Evolutionary conservation across 192 early-diverging fungal species (phyloP).

Genomic region (Coemansia sp.): DNA sequence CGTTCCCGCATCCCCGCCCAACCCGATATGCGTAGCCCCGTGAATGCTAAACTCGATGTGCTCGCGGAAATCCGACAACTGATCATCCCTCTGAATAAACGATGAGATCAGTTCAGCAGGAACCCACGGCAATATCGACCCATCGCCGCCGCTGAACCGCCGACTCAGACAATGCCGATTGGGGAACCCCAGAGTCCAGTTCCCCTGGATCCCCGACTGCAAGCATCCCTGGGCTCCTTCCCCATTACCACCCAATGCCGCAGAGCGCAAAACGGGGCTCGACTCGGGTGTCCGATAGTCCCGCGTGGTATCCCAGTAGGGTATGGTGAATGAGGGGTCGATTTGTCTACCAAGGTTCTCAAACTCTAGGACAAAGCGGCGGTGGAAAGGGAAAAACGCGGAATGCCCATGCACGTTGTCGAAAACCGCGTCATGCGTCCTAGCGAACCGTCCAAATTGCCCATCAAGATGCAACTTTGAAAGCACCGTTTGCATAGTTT

Average conservation of each 20-base stretch:
- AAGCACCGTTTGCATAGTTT: slow-evolving; percentile 26
- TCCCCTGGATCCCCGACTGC: slow-evolving; percentile 35
- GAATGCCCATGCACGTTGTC: slow-evolving; percentile 45
- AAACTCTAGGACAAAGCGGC: slow-evolving; percentile 55
- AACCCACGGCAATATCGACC: slow-evolving; percentile 35
- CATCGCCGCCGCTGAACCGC: slow-evolving; percentile 26
- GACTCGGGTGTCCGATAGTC: slow-evolving; percentile 36
- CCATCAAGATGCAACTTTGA: slow-evolving; percentile 34
- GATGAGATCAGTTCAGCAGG: slow-evolving; percentile 48
- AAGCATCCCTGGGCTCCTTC: slow-evolving; percentile 29
- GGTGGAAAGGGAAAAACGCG: slow-evolving; percentile 56
- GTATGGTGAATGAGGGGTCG: slow-evolving; percentile 41
- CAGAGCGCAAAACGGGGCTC: slow-evolving; percentile 32
- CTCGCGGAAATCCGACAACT: slow-evolving; percentile 39
- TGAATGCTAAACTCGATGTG: slow-evolving; percentile 57
- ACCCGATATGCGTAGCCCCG: slow-evolving; percentile 48
- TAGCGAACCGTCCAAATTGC: slow-evolving; percentile 42
- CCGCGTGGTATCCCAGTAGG: slow-evolving; percentile 52
- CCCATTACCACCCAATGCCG: slow-evolving; percentile 42
- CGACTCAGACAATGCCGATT: slow-evolving; percentile 39
- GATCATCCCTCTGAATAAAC: slow-evolving; percentile 37
- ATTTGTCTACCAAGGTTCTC: slow-evolving; percentile 43
- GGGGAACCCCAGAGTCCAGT: slow-evolving; percentile 31
- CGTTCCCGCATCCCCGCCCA: slow-evolving; percentile 56
- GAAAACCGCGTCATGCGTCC: slow-evolving; percentile 41